These are phyloP conservation scores for Thielaviopsis euricoi DNA, from an alignment of 2,329 filamentous ascomycete genomes.

Conservation along the genomic window DNA sequence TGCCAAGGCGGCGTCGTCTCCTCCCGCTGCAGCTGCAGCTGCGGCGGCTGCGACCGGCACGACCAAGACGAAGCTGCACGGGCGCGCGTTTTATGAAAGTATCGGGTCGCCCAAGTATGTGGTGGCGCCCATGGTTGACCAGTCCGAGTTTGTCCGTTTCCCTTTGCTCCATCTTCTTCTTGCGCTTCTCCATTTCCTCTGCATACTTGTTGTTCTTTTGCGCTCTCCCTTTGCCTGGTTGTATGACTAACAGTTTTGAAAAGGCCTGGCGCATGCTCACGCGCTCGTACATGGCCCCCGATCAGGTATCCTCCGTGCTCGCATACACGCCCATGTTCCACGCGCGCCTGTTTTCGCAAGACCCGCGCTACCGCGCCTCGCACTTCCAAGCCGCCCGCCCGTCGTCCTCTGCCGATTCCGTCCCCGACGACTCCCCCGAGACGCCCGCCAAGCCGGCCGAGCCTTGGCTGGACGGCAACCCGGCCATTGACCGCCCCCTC, in stretches of 20 bases:
- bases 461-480: conserved; percentile 71
- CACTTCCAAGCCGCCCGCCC: conserved; percentile 58
- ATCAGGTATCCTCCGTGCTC: conserved; percentile 49
- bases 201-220: too few relatives aligned
- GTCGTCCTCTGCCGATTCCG: conserved; percentile 9
- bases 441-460: conserved; percentile 12
- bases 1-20: neutral
- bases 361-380: conserved; percentile 55
- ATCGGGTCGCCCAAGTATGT: conserved; percentile 83
- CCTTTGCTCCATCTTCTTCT: too few relatives aligned
- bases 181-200: too few relatives aligned
- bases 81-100: conserved; percentile 84
- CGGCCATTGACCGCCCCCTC: conserved; percentile 66
- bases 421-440: neutral
- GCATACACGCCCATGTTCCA: conserved; percentile 96
- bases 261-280: conserved; percentile 94
- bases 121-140: conserved; percentile 94
- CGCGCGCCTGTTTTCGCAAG: conserved; percentile 70
- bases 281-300: conserved; percentile 69
- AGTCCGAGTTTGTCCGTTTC: conserved; percentile 77
- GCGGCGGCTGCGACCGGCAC: conserved; percentile 14
- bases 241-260: neutral
- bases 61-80: conserved; percentile 48
- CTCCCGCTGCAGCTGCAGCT: conserved; percentile 4
- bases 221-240: neutral